Evolutionary conservation across 805 yeast species (phyloP), one percentile per base, ranked within the genome.

Genomic region (Komagataella populi): DNA sequence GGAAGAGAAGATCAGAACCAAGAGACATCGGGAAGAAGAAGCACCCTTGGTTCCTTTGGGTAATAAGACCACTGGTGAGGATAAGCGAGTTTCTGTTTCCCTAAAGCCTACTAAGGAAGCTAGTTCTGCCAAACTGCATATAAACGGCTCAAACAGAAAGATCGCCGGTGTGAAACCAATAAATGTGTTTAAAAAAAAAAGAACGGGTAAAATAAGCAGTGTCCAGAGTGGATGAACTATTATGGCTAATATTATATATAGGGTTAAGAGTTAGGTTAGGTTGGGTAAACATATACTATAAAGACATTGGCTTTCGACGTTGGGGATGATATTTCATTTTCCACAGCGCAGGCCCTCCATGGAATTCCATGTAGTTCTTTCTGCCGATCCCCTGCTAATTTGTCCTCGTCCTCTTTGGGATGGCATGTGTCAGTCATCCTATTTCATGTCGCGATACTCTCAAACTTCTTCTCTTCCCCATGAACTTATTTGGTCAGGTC

Each of bases 1-100:
- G n/a, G 66, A 75, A 46, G 60, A 66, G 44, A 90, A 85, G 62
- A 78, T 85, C 2, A 60, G 64, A 45, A 48, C 45, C 2, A 49
- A 39, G 23, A 44, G 45, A 39, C 46, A 4, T 6, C 16, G 18
- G 14, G 48, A 47, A 4, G 46, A 44, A 3, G 51, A 44, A 30
- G 14, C 39, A 30, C 39, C 39, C n/a, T 14, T 30, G n/a, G 39
- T 30, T 30, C 39, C 39, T 30, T n/a, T 30, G 6, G 39, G 39
- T 30, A 14, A 12, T 10, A 30, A 30, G 39, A 30, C 10, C 8
- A 30, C 39, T 12, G 39, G 39, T 14, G 39, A 30, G 14, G 39
- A 30, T 10, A 7, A 30, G 14, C 39, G 39, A 8, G 39, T 30
- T 30, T 30, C 39, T 4, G 39, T 30, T 30, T 30, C 39, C 4